A percentile compares a stretch with the other conserved stretches of the same genome.
phyloP scores from a whole-genome alignment of 371 early-diverging fungal genomes.

The Lichtheimia corymbifera region DNA sequence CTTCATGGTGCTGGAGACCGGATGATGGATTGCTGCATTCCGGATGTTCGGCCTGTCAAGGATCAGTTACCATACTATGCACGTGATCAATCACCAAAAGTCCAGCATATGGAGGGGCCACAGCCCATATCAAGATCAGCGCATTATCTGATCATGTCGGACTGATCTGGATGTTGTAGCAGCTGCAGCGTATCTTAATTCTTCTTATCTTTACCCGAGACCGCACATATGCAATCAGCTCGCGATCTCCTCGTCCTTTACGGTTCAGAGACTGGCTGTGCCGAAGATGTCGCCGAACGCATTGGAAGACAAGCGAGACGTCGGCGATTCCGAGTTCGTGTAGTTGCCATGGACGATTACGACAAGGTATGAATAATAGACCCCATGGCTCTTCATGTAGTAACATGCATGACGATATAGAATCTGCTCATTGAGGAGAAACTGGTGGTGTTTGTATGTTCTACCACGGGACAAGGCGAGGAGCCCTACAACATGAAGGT shows the following conservation, averaged over 20 bases:
- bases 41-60: too few relatives aligned
- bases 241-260: slow-evolving; percentile 69
- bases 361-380: slow-evolving; percentile 50
- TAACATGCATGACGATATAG: slow-evolving; percentile 5
- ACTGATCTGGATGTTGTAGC: too few relatives aligned
- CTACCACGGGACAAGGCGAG: slow-evolving; percentile 95
- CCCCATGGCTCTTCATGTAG: slow-evolving; percentile 2
- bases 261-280: slow-evolving; percentile 85
- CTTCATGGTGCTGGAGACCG: too few relatives aligned
- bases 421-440: slow-evolving; percentile 56
- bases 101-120: too few relatives aligned
- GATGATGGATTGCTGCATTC: too few relatives aligned
- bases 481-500: slow-evolving; percentile 93
- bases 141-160: too few relatives aligned
- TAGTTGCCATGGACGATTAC: slow-evolving; percentile 81
- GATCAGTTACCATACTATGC: too few relatives aligned
- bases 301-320: slow-evolving; percentile 76
- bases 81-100: too few relatives aligned
- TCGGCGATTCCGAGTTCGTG: slow-evolving; percentile 64
- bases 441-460: slow-evolving; percentile 86
- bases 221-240: slow-evolving; percentile 1
- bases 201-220: not conserved
- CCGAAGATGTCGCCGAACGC: slow-evolving; percentile 80
- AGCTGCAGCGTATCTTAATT: not conserved
- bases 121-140: too few relatives aligned